A percentile compares a stretch with the other conserved stretches of the same genome.
phyloP scores from a whole-genome alignment of 2,329 filamentous ascomycete species.

The Pseudogymnoascus sp. region DNA sequence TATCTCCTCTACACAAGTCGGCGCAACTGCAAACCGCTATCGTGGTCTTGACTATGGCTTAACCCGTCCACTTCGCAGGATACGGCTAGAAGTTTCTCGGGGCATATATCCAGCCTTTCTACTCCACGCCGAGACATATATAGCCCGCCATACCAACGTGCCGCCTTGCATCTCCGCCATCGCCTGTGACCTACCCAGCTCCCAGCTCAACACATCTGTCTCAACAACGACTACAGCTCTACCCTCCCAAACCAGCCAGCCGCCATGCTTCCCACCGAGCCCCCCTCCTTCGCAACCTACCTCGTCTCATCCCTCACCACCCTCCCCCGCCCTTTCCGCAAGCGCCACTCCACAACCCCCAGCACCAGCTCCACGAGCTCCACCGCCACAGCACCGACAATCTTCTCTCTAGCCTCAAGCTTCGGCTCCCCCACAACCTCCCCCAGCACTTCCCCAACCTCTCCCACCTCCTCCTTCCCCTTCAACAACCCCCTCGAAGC shows the following conservation, averaged over 20 bases:
- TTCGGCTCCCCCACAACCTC: background rate
- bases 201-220: background rate
- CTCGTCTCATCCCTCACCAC: background rate
- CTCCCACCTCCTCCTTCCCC: background rate
- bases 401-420: background rate
- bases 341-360: background rate
- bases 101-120: background rate
- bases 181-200: background rate
- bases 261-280: background rate
- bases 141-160: background rate
- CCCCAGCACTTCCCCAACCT: background rate
- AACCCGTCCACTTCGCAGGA: background rate
- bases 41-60: background rate
- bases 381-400: background rate
- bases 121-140: background rate
- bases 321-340: background rate
- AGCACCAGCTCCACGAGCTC: conserved; percentile 1
- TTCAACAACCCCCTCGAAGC: background rate
- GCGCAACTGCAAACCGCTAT: background rate
- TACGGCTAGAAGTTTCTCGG: background rate
- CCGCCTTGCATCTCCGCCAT: background rate
- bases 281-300: conserved; percentile 1
- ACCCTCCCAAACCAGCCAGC: background rate
- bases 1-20: background rate
- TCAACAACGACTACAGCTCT: background rate